Percentiles rank a stretch among this genome's conserved stretches.
phyloP scores from a whole-genome alignment of 2,329 filamentous ascomycete genomes.

The Phaeosphaeria sp. region DNA sequence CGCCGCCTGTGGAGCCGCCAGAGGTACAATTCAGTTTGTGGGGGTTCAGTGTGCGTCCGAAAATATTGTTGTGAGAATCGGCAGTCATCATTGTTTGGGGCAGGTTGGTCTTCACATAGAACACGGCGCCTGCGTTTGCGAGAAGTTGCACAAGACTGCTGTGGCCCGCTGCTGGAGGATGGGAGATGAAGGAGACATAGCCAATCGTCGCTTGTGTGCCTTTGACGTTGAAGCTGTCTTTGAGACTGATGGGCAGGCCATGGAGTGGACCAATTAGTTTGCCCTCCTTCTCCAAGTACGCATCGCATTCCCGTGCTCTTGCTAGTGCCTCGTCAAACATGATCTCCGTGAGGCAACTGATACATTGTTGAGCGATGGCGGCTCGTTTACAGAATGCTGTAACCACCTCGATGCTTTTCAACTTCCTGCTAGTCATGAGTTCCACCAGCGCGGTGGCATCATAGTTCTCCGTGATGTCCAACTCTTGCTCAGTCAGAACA shows the following conservation, averaged over 20 bases:
- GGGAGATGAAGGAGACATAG: constrained; percentile 56
- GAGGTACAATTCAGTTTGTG: constrained; percentile 65
- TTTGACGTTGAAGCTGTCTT: constrained; percentile 67
- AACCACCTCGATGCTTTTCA: constrained; percentile 52
- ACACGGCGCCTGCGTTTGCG: constrained; percentile 53
- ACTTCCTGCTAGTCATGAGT: constrained; percentile 27
- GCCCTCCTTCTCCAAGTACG: constrained; percentile 44
- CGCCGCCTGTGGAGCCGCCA: constrained; percentile 71
- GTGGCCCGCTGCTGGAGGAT: constrained; percentile 40
- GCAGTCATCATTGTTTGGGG: constrained; percentile 56
- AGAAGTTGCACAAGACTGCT: constrained; percentile 47
- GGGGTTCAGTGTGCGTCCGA: constrained; percentile 69
- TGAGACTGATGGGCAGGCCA: constrained; percentile 56
- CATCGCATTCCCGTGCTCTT: constrained; percentile 48
- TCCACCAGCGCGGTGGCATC: constrained; percentile 42
- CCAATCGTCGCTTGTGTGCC: constrained; percentile 65
- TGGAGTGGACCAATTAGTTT: constrained; percentile 59
- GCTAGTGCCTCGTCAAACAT: constrained; percentile 51
- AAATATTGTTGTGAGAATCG: constrained; percentile 67
- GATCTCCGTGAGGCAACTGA: constrained; percentile 55
- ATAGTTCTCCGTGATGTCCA: constrained; percentile 44
- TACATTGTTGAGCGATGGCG: constrained; percentile 64
- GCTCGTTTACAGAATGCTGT: constrained; percentile 62
- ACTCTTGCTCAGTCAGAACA: constrained; percentile 38
- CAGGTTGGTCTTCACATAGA: constrained; percentile 62